A percentile compares a stretch with the other conserved stretches of the same genome.
Evolutionary conservation across 176 grass and related monocot species (phyloP).

Genomic region (Elaeis guineensis): DNA sequence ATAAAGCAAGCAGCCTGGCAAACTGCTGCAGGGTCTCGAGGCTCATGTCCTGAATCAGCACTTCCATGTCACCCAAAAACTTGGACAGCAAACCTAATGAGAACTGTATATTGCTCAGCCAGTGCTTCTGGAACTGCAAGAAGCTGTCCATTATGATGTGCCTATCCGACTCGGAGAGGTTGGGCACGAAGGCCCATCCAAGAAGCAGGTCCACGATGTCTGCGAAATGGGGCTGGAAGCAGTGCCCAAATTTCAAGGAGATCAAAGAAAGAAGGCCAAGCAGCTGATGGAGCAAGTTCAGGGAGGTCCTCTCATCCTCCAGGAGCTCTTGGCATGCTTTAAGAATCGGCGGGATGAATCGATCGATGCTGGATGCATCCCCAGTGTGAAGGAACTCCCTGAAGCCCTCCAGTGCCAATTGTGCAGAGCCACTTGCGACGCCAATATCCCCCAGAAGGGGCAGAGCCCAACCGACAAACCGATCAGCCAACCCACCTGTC

Average conservation of each 20-base stretch:
- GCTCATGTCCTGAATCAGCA: conserved; percentile 51
- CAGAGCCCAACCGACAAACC: conserved; percentile 77
- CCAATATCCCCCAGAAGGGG: conserved; percentile 56
- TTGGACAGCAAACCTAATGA: conserved; percentile 71
- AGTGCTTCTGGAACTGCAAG: conserved; percentile 81
- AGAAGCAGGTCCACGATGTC: conserved; percentile 86
- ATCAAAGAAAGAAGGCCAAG: conserved; percentile 71
- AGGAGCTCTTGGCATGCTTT: conserved; percentile 70
- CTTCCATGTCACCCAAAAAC: conserved; percentile 93
- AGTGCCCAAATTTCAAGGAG: conserved; percentile 63
- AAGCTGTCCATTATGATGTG: conserved; percentile 82
- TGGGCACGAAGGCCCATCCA: conserved; percentile 77
- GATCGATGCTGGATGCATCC: conserved; percentile 48
- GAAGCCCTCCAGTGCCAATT: conserved; percentile 67
- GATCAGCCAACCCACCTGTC: conserved; percentile 61
- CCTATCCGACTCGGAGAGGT: conserved; percentile 64
- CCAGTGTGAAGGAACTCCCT: conserved; percentile 56
- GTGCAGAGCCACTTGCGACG: conserved; percentile 21
- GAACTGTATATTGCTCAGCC: conserved; percentile 82
- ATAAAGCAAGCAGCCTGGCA: conserved; percentile 53
- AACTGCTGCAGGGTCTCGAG: conserved; percentile 40
- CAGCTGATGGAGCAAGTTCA: conserved; percentile 58
- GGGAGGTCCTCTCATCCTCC: conserved; percentile 84
- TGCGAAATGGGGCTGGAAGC: conserved; percentile 77
- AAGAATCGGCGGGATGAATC: conserved; percentile 65